Percentiles rank a stretch among this genome's conserved stretches.
phyloP scores from a whole-genome alignment of 73 alveolate genomes.

The Tetrahymena borealis region DNA sequence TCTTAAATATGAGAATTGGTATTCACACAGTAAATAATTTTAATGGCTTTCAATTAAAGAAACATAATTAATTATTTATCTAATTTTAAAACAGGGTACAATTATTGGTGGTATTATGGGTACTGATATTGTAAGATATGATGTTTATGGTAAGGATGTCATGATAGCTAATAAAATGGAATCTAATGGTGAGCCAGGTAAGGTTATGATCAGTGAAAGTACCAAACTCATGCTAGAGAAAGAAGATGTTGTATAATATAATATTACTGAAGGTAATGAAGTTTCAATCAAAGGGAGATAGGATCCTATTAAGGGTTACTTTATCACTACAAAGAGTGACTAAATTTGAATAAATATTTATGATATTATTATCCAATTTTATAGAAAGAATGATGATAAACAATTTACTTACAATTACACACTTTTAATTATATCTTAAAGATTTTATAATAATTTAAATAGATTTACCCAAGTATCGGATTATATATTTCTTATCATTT shows the following conservation, averaged over 20 bases:
- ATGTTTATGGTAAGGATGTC: constrained; percentile 48
- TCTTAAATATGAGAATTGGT: constrained; percentile 54
- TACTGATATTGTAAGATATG: constrained; percentile 46
- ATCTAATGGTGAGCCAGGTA: constrained; percentile 30
- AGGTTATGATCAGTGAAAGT: constrained; percentile 37
- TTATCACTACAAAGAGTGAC: not conserved
- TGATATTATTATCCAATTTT: too few species aligned
- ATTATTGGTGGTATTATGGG: constrained; percentile 50
- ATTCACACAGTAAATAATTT: constrained; percentile 43
- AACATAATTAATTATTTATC: not conserved
- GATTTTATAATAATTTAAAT: too few species aligned
- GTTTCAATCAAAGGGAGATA: not conserved
- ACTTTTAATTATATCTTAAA: too few species aligned
- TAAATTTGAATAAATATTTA: too few species aligned
- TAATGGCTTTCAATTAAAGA: not conserved
- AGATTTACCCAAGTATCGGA: too few species aligned
- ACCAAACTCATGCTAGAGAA: constrained; percentile 26
- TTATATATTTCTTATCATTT: too few species aligned
- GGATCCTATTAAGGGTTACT: not conserved
- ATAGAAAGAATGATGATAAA: too few species aligned
- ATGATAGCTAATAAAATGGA: constrained; percentile 48
- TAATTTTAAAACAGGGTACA: constrained; percentile 4
- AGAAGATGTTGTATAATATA: not conserved
- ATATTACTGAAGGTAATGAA: not conserved
- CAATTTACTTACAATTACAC: too few species aligned